Evolutionary conservation across 352 stramenopile genomes (phyloP).

Genomic region (Phytopythium boreale): DNA sequence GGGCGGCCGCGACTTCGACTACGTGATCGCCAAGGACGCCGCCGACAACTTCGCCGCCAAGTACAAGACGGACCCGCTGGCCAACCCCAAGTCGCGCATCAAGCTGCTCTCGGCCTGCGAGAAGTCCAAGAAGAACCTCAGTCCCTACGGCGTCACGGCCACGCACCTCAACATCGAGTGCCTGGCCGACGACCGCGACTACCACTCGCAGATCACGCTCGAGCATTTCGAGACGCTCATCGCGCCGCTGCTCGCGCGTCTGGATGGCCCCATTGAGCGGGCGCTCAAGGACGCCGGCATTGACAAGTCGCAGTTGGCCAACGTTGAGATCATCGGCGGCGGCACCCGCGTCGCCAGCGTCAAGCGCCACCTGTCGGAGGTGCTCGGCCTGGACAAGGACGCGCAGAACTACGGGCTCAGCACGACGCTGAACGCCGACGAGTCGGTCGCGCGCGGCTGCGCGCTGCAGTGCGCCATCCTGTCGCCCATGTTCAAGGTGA

Average conservation of each 20-base stretch:
- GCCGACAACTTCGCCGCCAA: conserved; percentile 96
- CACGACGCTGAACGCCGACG: conserved; percentile 99
- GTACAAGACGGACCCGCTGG: conserved; percentile 92
- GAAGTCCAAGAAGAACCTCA: conserved; percentile 99
- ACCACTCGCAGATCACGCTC: conserved; percentile 92
- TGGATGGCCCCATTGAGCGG: conserved; percentile 83
- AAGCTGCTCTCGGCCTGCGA: conserved; percentile 98
- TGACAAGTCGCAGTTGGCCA: conserved; percentile 84
- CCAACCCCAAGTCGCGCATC: conserved; percentile 92
- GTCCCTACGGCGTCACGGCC: conserved; percentile 94
- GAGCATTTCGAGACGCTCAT: conserved; percentile 96
- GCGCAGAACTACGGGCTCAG: conserved; percentile 96
- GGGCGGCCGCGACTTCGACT: conserved; percentile 97
- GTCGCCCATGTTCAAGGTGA: conserved; percentile 97
- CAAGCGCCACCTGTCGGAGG: conserved; percentile 90
- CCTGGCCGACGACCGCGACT: conserved; percentile 98
- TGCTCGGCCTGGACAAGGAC: conserved; percentile 92
- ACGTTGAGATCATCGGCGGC: conserved; percentile 96
- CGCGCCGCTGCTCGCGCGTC: conserved; percentile 77
- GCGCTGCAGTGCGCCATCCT: conserved; percentile 98
- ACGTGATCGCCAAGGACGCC: conserved; percentile 92
- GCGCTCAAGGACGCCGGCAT: conserved; percentile 90
- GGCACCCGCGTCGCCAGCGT: conserved; percentile 95
- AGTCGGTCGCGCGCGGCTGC: conserved; percentile 96
- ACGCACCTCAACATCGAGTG: conserved; percentile 97